Evolutionary conservation across 768 basidiomycete genomes (phyloP).

Genomic region (Lanmaoa rubissima): DNA sequence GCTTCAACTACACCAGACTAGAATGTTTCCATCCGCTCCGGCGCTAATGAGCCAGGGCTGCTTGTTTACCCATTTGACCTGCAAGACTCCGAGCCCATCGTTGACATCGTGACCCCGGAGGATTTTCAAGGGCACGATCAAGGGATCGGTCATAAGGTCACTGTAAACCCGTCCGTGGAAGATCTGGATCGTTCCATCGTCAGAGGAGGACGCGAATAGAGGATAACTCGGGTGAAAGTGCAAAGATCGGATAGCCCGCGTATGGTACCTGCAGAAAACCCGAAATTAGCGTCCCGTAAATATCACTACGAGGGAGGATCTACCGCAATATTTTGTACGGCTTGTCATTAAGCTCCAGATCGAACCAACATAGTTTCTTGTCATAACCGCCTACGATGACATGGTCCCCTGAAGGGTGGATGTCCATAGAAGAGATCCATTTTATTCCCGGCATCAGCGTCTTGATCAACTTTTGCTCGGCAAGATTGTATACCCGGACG

Average conservation of each 20-base stretch:
- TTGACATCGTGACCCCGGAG: conserved; percentile 84
- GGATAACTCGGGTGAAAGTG: conserved; percentile 95
- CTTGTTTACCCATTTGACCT: conserved; percentile 82
- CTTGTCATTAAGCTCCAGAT: conserved; percentile 93
- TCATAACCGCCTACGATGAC: conserved; percentile 97
- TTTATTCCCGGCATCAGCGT: conserved; percentile 92
- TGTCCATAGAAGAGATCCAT: conserved; percentile 97
- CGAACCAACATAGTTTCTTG: conserved; percentile 98
- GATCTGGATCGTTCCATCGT: conserved; percentile 95
- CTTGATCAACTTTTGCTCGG: conserved; percentile 90
- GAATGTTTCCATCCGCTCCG: conserved; percentile 87
- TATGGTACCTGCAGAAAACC: conserved; percentile 68
- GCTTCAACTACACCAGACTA: conserved; percentile 81
- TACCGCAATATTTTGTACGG: conserved; percentile 96
- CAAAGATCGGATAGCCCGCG: conserved; percentile 88
- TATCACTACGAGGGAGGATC: not conserved
- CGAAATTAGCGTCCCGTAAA: conserved; percentile 12
- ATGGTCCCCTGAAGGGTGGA: conserved; percentile 95
- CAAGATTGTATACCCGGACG: conserved; percentile 91
- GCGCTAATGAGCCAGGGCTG: conserved; percentile 93
- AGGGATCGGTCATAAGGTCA: conserved; percentile 94
- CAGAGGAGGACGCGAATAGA: conserved; percentile 93
- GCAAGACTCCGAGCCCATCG: conserved; percentile 89
- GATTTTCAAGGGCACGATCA: conserved; percentile 97
- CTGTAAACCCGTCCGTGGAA: conserved; percentile 95